Percentiles rank a stretch among this genome's conserved stretches.
These are phyloP conservation scores for Alloascoidea africana DNA, from an alignment of 805 yeast species.

Conservation along the genomic window DNA sequence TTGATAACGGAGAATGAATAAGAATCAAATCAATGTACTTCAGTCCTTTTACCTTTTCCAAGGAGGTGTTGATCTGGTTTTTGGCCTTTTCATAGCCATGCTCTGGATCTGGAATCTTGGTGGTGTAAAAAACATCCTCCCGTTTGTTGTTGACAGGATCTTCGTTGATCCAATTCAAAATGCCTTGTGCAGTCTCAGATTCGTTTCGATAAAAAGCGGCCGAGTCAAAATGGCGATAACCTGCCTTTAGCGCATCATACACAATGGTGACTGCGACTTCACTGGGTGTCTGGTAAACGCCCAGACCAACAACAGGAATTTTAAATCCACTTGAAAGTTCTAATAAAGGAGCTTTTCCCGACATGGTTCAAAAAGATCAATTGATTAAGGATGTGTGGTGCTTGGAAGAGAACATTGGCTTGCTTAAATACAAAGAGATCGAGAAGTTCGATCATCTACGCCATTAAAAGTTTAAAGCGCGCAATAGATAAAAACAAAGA, in stretches of 20 bases:
- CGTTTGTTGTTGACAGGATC: too few species aligned
- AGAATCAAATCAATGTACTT: conserved; percentile 58
- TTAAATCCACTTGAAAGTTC: too few species aligned
- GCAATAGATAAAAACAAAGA: too few species aligned
- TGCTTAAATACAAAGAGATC: too few species aligned
- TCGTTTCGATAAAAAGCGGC: conserved; percentile 62
- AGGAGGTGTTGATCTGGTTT: conserved; percentile 39
- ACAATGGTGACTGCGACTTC: conserved; percentile 23
- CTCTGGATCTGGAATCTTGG: conserved; percentile 59
- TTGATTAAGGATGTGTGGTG: too few species aligned
- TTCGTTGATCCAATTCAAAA: conserved; percentile 33
- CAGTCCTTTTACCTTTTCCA: conserved; percentile 33
- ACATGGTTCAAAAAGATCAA: too few species aligned
- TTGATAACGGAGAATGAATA: conserved; percentile 35
- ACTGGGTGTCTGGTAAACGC: conserved; percentile 27
- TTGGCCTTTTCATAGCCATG: conserved; percentile 47
- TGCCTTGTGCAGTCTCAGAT: conserved; percentile 41
- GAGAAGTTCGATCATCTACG: too few species aligned
- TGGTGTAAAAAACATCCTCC: conserved; percentile 43
- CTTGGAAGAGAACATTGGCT: too few species aligned
- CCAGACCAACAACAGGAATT: conserved; percentile 39
- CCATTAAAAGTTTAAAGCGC: too few species aligned
- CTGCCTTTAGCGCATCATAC: conserved; percentile 39
- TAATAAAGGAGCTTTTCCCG: too few species aligned
- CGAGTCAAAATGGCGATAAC: conserved; percentile 63